Evolutionary conservation across 257 asterid genomes (phyloP).

Genomic region (Solanum dulcamara): DNA sequence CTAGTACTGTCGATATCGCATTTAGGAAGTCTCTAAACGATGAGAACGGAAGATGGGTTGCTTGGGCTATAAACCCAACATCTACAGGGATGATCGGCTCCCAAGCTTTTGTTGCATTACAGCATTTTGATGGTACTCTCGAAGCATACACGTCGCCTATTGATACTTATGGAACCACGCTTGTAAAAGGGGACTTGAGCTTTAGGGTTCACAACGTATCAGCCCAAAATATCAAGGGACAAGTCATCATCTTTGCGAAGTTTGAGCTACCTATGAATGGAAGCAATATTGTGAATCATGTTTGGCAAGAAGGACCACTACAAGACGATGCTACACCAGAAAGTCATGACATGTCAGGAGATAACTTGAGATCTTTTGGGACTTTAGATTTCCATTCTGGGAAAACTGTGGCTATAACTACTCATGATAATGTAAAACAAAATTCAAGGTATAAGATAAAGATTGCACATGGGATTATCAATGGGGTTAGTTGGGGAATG

Average conservation of each 20-base stretch:
- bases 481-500: background rate
- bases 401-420: background rate
- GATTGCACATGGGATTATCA: background rate
- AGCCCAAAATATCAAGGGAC: background rate
- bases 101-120: background rate
- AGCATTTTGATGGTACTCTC: background rate
- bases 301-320: background rate
- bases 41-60: background rate
- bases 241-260: background rate
- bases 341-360: background rate
- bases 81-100: background rate
- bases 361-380: background rate
- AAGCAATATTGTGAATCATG: background rate
- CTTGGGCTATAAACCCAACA: constrained; percentile 3
- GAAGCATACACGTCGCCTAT: background rate
- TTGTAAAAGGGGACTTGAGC: background rate
- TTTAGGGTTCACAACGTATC: background rate
- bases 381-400: background rate
- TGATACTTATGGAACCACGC: background rate
- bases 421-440: background rate
- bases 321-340: background rate
- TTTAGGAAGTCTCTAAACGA: background rate
- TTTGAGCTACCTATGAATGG: background rate
- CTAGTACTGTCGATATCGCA: background rate
- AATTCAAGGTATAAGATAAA: background rate